Base-by-base conservation (phyloP, 768 basidiomycete species). In the Tremella yokohamensis region DNA sequence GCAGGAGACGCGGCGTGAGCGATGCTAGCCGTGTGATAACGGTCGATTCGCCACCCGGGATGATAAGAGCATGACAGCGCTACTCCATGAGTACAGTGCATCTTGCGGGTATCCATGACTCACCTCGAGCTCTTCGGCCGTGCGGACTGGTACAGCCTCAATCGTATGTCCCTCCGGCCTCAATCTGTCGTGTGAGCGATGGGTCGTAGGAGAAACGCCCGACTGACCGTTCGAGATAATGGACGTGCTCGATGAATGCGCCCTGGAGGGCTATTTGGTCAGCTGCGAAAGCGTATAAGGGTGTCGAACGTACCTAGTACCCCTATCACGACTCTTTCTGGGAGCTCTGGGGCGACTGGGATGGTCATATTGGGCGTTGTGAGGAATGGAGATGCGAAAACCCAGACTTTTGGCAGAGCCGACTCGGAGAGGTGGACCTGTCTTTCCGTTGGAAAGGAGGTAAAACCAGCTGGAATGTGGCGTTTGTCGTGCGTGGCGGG, bases 11-110 rank as follows among this genome's bases (percentile, higher is more conserved):
- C 0, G 86, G 25, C 85, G 81, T 54, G 82, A 82, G 25, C 85
- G 89, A 18, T 87, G 81, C 49, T 89, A 81, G 1, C 85, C 88
- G 63, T 40, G 63, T 62, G 60, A 98, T 97, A 2, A 92, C 90
- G 4, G 94, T 97, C 3, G 89, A 91, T 78, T 98, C 94, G 79
- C 94, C 94, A 7, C 93, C 94, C 11, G 94, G 94, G 61, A 98
- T 90, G 60, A 98, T 85, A 49, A 98, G 80, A 0, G 87, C 93
- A 65, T 89, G 84, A 73, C 91, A 94, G 53, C 70, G 76, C 51
- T 72, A 52, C 19, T 11, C 3, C 20, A 26, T n/a, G 4, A 24
- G 12, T 9, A 12, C 22, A 45, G 42, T 45, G 6, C n/a, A 11
- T 4, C 11, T 15, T 8, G 15, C 42, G 15, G n/a, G 15, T 16